phyloP scores from a whole-genome alignment of 805 yeast species.

The Jamesozyma jinghongensis region DNA sequence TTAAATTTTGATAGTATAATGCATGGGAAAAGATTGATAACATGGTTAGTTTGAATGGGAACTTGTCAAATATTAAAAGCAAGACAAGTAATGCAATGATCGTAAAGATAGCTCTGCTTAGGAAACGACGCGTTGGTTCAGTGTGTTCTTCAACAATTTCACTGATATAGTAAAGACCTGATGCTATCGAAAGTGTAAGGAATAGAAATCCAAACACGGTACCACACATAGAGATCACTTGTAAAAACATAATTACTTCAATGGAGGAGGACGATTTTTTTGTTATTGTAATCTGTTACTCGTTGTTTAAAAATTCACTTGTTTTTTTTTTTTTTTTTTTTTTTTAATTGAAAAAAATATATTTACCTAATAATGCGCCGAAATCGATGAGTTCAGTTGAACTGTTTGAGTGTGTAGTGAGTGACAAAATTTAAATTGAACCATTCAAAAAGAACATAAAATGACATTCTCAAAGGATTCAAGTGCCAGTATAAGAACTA shows the following conservation, averaged over 20 bases:
- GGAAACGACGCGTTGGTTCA: slow-evolving; percentile 66
- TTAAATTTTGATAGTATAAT: slow-evolving; percentile 68
- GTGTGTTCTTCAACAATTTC: slow-evolving; percentile 92
- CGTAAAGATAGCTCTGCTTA: slow-evolving; percentile 52
- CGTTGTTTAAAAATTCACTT: too few species aligned
- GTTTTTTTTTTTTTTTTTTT: too few species aligned
- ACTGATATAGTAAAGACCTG: slow-evolving; percentile 83
- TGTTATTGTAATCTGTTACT: background rate
- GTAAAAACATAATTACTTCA: slow-evolving; percentile 49
- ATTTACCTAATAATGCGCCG: too few species aligned
- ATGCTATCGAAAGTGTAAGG: slow-evolving; percentile 64
- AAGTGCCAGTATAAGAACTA: slow-evolving; percentile 3
- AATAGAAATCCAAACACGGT: slow-evolving; percentile 51
- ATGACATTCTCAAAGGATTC: background rate
- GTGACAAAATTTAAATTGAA: too few species aligned
- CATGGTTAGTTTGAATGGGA: slow-evolving; percentile 60
- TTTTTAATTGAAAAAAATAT: too few species aligned
- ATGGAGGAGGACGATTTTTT: background rate
- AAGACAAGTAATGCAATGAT: slow-evolving; percentile 49
- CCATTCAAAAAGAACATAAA: too few species aligned
- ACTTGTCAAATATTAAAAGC: slow-evolving; percentile 63
- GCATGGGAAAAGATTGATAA: slow-evolving; percentile 64
- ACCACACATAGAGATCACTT: slow-evolving; percentile 52
- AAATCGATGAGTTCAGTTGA: too few species aligned
- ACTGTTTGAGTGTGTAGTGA: too few species aligned